Conservation (phyloP, 345 rosid species). For the Bruguiera sexangula region DNA sequence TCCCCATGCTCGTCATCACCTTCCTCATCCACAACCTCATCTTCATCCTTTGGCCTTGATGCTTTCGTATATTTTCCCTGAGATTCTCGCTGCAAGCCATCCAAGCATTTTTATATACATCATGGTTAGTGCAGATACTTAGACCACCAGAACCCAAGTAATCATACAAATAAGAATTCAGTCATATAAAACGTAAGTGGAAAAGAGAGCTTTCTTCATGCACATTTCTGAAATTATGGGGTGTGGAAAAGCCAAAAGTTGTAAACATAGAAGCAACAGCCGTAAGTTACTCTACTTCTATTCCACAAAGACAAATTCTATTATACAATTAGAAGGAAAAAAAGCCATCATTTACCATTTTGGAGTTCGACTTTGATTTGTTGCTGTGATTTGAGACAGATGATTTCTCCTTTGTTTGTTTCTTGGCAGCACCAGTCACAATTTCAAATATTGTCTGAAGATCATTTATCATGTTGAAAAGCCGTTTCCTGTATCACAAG, state of each 20-base stretch:
- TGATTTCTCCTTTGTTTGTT: constrained; percentile 58
- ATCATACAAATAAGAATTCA: not conserved
- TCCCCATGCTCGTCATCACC: constrained; percentile 72
- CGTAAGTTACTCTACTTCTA: not conserved
- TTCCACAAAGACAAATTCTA: no score
- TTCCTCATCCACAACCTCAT: constrained; percentile 54
- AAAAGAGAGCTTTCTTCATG: not conserved
- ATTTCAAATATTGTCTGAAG: constrained; percentile 83
- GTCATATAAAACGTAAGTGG: no score
- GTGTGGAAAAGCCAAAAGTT: not conserved
- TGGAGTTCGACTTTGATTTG: constrained; percentile 70
- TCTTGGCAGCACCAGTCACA: constrained; percentile 66
- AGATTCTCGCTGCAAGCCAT: constrained; percentile 29
- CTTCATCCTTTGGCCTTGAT: constrained; percentile 39
- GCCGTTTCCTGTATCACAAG: constrained; percentile 60
- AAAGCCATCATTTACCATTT: constrained; percentile 36
- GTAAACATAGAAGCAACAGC: not conserved
- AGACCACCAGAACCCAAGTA: not conserved
- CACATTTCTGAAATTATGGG: not conserved
- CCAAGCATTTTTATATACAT: not conserved
- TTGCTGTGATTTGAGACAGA: constrained; percentile 61
- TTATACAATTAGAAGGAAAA: not conserved
- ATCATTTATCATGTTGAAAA: constrained; percentile 79
- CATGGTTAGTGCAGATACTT: not conserved
- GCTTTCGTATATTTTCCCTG: constrained; percentile 44